Conservation (phyloP, 148 eudicot genomes). For the Chenopodium album region DNA sequence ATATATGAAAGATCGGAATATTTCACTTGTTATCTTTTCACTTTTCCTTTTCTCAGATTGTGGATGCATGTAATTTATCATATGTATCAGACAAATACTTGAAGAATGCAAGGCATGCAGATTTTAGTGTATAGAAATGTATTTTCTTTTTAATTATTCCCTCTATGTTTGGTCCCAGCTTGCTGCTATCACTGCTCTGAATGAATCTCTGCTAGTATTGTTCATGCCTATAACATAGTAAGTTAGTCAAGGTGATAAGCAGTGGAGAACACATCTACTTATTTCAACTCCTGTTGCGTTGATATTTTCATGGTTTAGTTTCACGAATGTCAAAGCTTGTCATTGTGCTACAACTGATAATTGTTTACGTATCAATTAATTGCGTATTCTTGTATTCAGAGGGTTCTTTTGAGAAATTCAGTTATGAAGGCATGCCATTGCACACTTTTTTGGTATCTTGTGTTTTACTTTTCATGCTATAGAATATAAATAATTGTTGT, state of each 20-base stretch:
- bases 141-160: background rate
- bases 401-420: background rate
- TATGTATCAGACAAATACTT: conserved; percentile 4
- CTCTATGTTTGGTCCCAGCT: background rate
- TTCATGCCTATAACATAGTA: background rate
- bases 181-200: background rate
- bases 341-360: background rate
- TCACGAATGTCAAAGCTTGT: background rate
- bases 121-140: background rate
- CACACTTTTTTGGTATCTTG: background rate
- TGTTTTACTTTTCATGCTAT: background rate
- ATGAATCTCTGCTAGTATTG: background rate
- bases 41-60: too few relatives aligned
- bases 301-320: background rate
- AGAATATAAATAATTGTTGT: background rate
- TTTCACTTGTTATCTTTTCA: conserved; percentile 5
- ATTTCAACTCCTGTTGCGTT: background rate
- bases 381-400: background rate
- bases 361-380: too few relatives aligned
- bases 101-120: conserved; percentile 17
- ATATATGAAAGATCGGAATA: background rate
- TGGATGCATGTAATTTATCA: conserved; percentile 6
- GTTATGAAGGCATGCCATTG: background rate
- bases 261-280: background rate
- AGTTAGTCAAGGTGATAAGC: background rate